Base-by-base conservation (phyloP, 2,329 filamentous ascomycete genomes). In the Xylaria sp. region DNA sequence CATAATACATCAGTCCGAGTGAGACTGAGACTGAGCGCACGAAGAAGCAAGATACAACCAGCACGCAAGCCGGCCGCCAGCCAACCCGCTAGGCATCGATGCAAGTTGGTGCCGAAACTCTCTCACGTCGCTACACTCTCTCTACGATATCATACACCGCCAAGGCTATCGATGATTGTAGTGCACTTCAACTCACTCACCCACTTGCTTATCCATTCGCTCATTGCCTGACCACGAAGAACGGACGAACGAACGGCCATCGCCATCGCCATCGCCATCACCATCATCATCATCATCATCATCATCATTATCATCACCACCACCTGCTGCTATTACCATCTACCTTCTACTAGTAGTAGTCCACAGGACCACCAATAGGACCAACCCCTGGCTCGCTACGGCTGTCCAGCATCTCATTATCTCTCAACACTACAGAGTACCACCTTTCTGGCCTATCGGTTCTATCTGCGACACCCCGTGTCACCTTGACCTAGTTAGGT, bases 391-490 rank as follows among this genome's bases (percentile, higher is more conserved):
- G 55, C 52, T 63, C 62, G 60, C 61, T 69, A 69, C 63, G 60
- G 61, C 52, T 18, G n/a, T 28, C 54, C 34, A 58, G 48, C 69
- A 69, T 54, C 61, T 66, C 67, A 65, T 73, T 41, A 72, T 71
- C 72, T 61, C 69, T 48, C 46, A 52, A 58, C 52, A 55, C 41
- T 41, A 50, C 66, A 69, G 41, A 58, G 62, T 65, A 68, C 70
- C 63, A 66, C 70, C 54, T 63, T 59, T 67, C 69, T 63, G 28
- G 59, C 41, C 56, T 66, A 63, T 57, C 63, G 65, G 50, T 60
- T 72, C 64, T 66, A 60, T 60, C 69, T 67, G 69, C 69, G 69
- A 51, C 65, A 58, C 66, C 60, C 60, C 64, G 61, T 62, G 55
- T 20, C 54, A 52, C 51, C 54, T 62, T 56, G 44, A 28, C 34